Percentiles rank a stretch among this genome's conserved stretches.
Evolutionary conservation across 805 yeast species (phyloP).

Genomic region (Lachancea sp.): DNA sequence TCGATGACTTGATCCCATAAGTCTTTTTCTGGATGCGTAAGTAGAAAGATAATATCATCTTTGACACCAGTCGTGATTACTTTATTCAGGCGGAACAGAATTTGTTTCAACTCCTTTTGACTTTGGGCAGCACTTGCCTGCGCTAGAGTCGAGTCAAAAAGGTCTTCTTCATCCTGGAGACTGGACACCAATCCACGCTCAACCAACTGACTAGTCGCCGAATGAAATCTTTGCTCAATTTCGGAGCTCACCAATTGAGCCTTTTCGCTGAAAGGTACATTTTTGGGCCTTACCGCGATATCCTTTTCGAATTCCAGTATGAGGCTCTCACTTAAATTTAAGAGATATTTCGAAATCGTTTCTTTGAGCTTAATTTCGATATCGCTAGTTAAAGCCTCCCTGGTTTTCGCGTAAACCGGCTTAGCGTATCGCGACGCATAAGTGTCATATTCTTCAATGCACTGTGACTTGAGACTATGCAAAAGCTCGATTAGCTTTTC

Average conservation of each 20-base stretch:
- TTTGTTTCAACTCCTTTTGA: slow-evolving; percentile 36
- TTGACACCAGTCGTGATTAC: slow-evolving; percentile 42
- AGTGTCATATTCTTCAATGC: slow-evolving; percentile 52
- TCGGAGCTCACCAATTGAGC: slow-evolving; percentile 30
- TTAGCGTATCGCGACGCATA: slow-evolving; percentile 71
- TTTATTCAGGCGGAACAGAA: slow-evolving; percentile 42
- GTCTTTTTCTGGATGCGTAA: slow-evolving; percentile 43
- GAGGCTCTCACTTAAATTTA: slow-evolving; percentile 33
- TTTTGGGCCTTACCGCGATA: slow-evolving; percentile 27
- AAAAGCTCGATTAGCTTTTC: slow-evolving; percentile 39
- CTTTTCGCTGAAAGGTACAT: slow-evolving; percentile 29
- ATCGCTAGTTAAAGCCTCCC: slow-evolving; percentile 41
- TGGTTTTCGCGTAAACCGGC: slow-evolving; percentile 60
- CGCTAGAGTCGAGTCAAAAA: slow-evolving; percentile 22
- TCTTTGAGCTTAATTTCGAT: slow-evolving; percentile 43
- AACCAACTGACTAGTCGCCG: slow-evolving; percentile 13
- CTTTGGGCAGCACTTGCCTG: slow-evolving; percentile 31
- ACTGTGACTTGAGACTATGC: slow-evolving; percentile 37
- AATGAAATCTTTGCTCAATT: slow-evolving; percentile 14
- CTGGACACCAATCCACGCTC: slow-evolving; percentile 20
- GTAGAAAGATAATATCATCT: slow-evolving; percentile 43
- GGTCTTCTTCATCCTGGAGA: slow-evolving; percentile 18
- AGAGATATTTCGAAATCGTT: slow-evolving; percentile 39
- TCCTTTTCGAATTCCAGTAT: slow-evolving; percentile 27
- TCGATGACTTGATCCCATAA: slow-evolving; percentile 57